Conservation (phyloP, 768 basidiomycete species). For the Clitopilus passeckerianus region DNA sequence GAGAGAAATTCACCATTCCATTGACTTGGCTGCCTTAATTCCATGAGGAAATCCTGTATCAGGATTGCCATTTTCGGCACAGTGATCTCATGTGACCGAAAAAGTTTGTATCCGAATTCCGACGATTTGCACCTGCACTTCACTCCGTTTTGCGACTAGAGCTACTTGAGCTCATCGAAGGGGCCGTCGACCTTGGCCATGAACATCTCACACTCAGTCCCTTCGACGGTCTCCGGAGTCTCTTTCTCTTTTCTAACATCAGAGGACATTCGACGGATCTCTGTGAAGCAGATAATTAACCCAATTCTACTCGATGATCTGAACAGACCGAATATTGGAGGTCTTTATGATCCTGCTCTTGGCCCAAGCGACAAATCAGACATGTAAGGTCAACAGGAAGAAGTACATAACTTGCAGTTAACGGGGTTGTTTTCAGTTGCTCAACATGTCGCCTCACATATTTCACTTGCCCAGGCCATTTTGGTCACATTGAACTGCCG, state of each 20-base stretch:
- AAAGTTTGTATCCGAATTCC: slow-evolving; percentile 22
- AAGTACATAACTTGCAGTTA: background rate
- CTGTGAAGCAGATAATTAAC: slow-evolving; percentile 97
- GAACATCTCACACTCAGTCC: slow-evolving; percentile 89
- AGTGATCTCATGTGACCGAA: slow-evolving; percentile 16
- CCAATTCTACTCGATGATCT: slow-evolving; percentile 90
- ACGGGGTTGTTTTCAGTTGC: slow-evolving; percentile 54
- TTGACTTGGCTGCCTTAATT: too few species aligned
- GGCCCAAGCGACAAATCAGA: slow-evolving; percentile 88
- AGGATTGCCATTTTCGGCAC: background rate
- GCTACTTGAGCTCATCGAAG: slow-evolving; percentile 4
- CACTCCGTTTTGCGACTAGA: slow-evolving; percentile 4
- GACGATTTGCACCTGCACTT: slow-evolving; percentile 2
- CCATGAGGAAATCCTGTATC: too few species aligned
- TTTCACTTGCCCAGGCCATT: slow-evolving; percentile 96
- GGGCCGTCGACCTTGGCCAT: slow-evolving; percentile 31
- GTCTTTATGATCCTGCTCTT: slow-evolving; percentile 92
- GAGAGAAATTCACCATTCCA: too few species aligned
- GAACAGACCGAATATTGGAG: slow-evolving; percentile 86
- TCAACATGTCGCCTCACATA: slow-evolving; percentile 90
- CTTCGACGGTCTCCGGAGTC: slow-evolving; percentile 78
- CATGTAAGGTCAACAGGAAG: slow-evolving; percentile 55
- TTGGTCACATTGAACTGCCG: slow-evolving; percentile 95
- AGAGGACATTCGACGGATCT: slow-evolving; percentile 86
- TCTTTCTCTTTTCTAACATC: slow-evolving; percentile 92